Percentiles rank a stretch among this genome's conserved stretches.
These are phyloP conservation scores for Ambrosia artemisiifolia DNA, from an alignment of 129 eudicot species.

Conservation along the genomic window DNA sequence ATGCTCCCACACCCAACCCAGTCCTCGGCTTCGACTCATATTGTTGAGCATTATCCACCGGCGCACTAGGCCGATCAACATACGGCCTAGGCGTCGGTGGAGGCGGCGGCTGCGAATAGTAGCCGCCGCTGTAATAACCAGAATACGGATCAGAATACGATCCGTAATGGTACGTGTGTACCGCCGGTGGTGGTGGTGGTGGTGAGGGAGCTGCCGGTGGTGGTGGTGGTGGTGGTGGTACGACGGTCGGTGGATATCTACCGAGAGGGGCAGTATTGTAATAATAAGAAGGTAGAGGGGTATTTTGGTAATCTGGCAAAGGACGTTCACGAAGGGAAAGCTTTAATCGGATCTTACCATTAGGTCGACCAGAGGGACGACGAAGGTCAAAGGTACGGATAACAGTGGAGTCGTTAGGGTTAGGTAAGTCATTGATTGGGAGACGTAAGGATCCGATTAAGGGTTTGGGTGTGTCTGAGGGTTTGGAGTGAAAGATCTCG, in stretches of 20 bases:
- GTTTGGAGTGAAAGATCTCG: constrained; percentile 72
- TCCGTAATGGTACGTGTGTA: constrained; percentile 38
- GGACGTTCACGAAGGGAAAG: constrained; percentile 51
- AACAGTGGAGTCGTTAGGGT: constrained; percentile 26
- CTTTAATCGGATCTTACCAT: constrained; percentile 71
- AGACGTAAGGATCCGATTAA: constrained; percentile 58
- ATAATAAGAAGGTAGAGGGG: constrained; percentile 64
- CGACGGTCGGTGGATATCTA: constrained; percentile 29
- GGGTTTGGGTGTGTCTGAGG: constrained; percentile 66
- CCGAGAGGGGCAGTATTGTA: constrained; percentile 64
- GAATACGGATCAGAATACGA: constrained; percentile 58
- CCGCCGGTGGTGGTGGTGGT: constrained; percentile 45
- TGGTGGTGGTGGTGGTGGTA: constrained; percentile 34
- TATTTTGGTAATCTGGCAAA: constrained; percentile 48
- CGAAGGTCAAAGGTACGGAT: constrained; percentile 51
- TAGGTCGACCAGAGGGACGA: constrained; percentile 80
- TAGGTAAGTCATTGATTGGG: constrained; percentile 45
- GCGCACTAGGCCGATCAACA: constrained; percentile 69
- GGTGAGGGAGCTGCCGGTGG: constrained; percentile 23
- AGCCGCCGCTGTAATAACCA: constrained; percentile 47
- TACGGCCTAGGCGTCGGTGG: constrained; percentile 52
- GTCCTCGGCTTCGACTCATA: constrained; percentile 43
- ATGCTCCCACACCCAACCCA: constrained; percentile 28
- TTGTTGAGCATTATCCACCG: constrained; percentile 52
- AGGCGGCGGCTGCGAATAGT: constrained; percentile 36